These are phyloP conservation scores for Leccinellum albellum DNA, from an alignment of 768 basidiomycete species.

Conservation along the genomic window DNA sequence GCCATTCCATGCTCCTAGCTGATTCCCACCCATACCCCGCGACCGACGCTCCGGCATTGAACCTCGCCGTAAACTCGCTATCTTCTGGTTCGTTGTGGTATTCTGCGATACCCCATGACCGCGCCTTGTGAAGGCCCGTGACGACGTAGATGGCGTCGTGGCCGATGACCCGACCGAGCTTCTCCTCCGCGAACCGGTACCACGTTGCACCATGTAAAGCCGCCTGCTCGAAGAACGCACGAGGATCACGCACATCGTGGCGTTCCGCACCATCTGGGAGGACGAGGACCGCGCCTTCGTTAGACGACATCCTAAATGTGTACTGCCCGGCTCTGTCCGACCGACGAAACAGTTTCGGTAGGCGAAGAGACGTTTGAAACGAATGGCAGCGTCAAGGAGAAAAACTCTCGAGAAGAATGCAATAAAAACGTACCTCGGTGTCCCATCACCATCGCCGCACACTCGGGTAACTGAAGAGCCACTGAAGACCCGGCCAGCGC, in stretches of 20 bases:
- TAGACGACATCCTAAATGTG: conserved; percentile 16
- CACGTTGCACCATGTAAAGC: conserved; percentile 25
- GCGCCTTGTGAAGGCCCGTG: conserved; percentile 24
- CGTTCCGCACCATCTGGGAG: conserved; percentile 33
- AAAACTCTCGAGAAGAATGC: background rate
- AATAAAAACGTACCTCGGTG: background rate
- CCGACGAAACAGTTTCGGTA: background rate
- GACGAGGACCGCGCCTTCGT: conserved; percentile 31
- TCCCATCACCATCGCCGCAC: background rate
- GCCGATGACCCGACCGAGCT: conserved; percentile 26
- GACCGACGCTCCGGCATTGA: conserved; percentile 12
- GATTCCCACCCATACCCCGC: conserved; percentile 16
- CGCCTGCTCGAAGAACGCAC: conserved; percentile 27
- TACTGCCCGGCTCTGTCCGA: conserved; percentile 5
- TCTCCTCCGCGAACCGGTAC: conserved; percentile 29
- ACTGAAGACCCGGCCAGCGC: conserved; percentile 7
- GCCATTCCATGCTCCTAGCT: conserved; percentile 18
- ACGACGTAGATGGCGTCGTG: conserved; percentile 34
- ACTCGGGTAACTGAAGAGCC: conserved; percentile 13
- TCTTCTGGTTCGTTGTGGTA: conserved; percentile 10
- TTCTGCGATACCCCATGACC: conserved; percentile 30
- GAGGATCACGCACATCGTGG: conserved; percentile 24
- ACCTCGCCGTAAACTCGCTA: conserved; percentile 9
- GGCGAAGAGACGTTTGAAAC: too few relatives aligned
- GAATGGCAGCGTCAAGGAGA: background rate